These are phyloP conservation scores for Suaeda aralocaspica DNA, from an alignment of 148 eudicot species.

Conservation along the genomic window DNA sequence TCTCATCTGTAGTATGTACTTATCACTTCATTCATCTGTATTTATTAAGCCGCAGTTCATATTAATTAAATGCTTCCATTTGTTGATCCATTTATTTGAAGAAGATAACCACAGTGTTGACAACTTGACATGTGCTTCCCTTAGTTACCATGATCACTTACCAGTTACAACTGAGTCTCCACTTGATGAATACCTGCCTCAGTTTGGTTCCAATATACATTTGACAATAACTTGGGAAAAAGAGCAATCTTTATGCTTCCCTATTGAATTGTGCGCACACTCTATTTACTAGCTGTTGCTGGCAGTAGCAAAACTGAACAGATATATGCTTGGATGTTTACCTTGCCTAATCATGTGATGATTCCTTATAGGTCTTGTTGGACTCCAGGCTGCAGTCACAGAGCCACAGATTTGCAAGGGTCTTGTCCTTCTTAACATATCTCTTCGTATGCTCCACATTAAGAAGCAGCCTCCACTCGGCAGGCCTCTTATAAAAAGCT, in stretches of 20 bases:
- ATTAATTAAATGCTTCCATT: background rate
- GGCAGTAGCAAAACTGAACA: background rate
- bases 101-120: too few species aligned
- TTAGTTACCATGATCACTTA: too few species aligned
- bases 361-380: conserved; percentile 66
- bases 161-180: too few species aligned
- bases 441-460: conserved; percentile 92
- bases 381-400: conserved; percentile 88
- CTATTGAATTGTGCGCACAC: background rate
- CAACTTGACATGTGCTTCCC: too few species aligned
- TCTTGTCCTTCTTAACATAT: conserved; percentile 68
- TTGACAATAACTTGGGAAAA: background rate
- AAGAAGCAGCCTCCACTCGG: conserved; percentile 78
- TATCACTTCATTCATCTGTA: background rate
- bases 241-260: background rate
- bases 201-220: too few species aligned
- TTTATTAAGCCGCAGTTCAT: background rate
- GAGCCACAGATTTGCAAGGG: conserved; percentile 76
- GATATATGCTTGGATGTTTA: background rate
- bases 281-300: background rate
- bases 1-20: background rate
- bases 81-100: background rate
- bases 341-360: background rate
- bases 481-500: conserved; percentile 72
- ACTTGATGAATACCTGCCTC: too few species aligned